Evolutionary conservation across 1,139 yeast species (phyloP), one percentile per base, ranked within the genome.

Genomic region (Hansenula sp.): DNA sequence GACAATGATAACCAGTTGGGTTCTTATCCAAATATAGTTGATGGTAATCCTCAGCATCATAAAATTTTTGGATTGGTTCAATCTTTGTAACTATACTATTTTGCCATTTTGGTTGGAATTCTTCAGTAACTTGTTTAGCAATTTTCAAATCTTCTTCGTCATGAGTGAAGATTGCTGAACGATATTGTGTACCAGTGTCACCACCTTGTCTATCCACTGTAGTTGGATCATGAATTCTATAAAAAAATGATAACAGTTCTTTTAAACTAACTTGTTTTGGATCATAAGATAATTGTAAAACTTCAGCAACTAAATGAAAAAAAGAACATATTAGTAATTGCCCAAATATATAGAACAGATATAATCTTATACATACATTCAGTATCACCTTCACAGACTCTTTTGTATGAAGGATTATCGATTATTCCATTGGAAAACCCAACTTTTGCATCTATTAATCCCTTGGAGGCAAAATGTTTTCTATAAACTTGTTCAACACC

Each of bases 1-100:
- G 94, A 63, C 98, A 91, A 48, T 84, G 87, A 65, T 89, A 87
- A 4, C 97, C 97, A 5, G 70, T 67, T 1, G 96, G 96, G 61
- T 91, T 89, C 59, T 79, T 81, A 44, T 74, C 72, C 58, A 91
- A 71, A 63, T 93, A 93, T 49, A 76, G 60, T 61, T 93, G 98
- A 63, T 93, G 98, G 63, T 91, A 93, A 34, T 81, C 90, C 65
- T 93, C 99, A 17, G 98, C 98, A 60, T 91, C 96, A 70, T 83
- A 83, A 76, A 89, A 93, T 45, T 72, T 72, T 44, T 71, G 64
- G 43, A 88, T 74, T 15, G 88, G 85, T 57, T 79, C 87, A 44
- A 91, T 78, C 41, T 69, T 68, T 1, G 98, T 90, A 42, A 71
- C 85, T 34, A 83, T 79, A 42, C 65, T 64, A 51, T 72, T 62